Evolutionary conservation across 345 rosid genomes (phyloP).

Genomic region (Aurinia saxatilis): DNA sequence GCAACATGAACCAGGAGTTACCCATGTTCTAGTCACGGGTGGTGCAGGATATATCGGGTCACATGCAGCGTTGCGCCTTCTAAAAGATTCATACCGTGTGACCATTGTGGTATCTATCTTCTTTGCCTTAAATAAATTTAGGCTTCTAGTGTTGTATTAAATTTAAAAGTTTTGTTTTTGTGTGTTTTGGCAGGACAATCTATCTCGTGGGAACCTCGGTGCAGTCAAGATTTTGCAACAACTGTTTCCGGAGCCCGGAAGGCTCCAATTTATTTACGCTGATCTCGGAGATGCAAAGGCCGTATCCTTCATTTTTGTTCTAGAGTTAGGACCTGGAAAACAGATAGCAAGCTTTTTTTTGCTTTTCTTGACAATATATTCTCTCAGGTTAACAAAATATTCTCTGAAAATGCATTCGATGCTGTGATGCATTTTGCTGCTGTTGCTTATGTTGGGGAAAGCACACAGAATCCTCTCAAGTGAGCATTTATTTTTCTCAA

Average conservation of each 20-base stretch:
- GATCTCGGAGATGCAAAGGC: conserved; percentile 49
- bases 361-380: conserved; percentile 23
- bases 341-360: not conserved
- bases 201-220: conserved; percentile 48
- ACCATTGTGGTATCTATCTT: conserved; percentile 61
- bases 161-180: not conserved
- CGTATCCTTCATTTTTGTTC: conserved; percentile 31
- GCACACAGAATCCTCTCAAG: conserved; percentile 52
- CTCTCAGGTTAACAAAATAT: conserved; percentile 38
- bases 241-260: conserved; percentile 47
- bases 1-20: conserved; percentile 52
- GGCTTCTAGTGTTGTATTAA: not conserved
- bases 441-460: conserved; percentile 68
- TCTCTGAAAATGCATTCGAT: conserved; percentile 43
- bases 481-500: conserved; percentile 9
- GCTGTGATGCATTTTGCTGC: conserved; percentile 59
- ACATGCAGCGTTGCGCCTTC: conserved; percentile 74
- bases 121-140: not conserved
- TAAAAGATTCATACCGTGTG: conserved; percentile 67
- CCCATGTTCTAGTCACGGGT: conserved; percentile 91
- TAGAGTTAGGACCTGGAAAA: not conserved
- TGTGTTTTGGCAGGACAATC: conserved; percentile 38
- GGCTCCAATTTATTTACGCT: conserved; percentile 50
- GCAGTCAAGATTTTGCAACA: conserved; percentile 43
- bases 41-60: conserved; percentile 96